Percentiles rank a stretch among this genome's conserved stretches.
These are phyloP conservation scores for Kurtzmaniella quercitrusa DNA, from an alignment of 1,139 yeast species.

Conservation along the genomic window DNA sequence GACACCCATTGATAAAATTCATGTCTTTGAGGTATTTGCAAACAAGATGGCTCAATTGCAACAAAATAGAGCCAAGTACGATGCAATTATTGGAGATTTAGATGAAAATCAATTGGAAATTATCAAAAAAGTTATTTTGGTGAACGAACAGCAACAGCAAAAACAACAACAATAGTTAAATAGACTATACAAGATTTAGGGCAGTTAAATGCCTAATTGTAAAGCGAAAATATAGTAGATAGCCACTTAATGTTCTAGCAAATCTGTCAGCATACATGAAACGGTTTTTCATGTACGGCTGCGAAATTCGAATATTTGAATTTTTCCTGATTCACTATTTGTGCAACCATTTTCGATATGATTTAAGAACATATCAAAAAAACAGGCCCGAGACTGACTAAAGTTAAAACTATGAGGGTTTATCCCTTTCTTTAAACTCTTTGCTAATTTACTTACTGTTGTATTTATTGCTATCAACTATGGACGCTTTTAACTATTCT, in stretches of 20 bases:
- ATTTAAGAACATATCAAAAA: background rate
- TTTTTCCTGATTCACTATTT: background rate
- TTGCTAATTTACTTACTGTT: background rate
- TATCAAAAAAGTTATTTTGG: conserved; percentile 27
- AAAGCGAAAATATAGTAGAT: conserved; percentile 2
- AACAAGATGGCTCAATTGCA: conserved; percentile 24
- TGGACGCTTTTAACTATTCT: background rate
- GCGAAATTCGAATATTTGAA: background rate
- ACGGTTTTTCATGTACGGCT: background rate
- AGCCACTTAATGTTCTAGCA: too few relatives aligned
- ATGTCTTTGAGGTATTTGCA: conserved; percentile 45
- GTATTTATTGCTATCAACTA: background rate
- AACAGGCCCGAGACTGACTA: background rate
- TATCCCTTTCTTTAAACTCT: background rate
- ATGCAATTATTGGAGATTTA: conserved; percentile 35
- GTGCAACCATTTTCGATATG: background rate
- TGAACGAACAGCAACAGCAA: conserved; percentile 16
- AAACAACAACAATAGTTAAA: conserved; percentile 11
- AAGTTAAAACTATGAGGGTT: background rate
- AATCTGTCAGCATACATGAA: background rate
- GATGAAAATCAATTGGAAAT: conserved; percentile 33
- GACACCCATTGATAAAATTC: conserved; percentile 48
- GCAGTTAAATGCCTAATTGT: too few relatives aligned
- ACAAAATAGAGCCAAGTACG: conserved; percentile 29
- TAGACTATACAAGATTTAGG: conserved; percentile 5